phyloP scores from a whole-genome alignment of 2,329 filamentous ascomycete genomes.

The Emericellopsis atlantica region DNA sequence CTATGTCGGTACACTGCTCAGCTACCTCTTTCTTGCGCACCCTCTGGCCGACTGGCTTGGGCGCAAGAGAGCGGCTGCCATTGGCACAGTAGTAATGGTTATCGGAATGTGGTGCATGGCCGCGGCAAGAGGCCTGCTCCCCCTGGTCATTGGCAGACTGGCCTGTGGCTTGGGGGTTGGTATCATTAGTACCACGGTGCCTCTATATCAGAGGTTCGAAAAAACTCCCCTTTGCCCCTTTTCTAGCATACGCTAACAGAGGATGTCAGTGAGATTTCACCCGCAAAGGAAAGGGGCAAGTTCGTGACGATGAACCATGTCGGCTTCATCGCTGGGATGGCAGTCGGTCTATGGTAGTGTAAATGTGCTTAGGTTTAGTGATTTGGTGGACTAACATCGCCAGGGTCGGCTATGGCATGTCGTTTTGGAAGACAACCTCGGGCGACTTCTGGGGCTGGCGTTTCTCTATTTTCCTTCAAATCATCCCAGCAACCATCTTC shows the following conservation, averaged over 20 bases:
- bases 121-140: constrained; percentile 24
- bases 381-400: no score
- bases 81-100: constrained; percentile 30
- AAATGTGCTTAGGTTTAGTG: no score
- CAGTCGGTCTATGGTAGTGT: constrained; percentile 37
- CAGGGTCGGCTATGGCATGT: constrained; percentile 44
- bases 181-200: constrained; percentile 42
- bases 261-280: constrained; percentile 34
- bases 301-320: constrained; percentile 48
- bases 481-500: constrained; percentile 37
- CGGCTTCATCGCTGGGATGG: constrained; percentile 41
- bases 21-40: constrained; percentile 41
- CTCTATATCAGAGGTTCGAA: constrained; percentile 39
- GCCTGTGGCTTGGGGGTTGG: constrained; percentile 40
- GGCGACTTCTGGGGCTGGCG: constrained; percentile 40
- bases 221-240: constrained; percentile 1
- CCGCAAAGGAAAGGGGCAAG: constrained; percentile 36
- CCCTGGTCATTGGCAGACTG: constrained; percentile 38
- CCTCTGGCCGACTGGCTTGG: constrained; percentile 36
- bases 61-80: constrained; percentile 34
- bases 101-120: constrained; percentile 36
- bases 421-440: constrained; percentile 32
- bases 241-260: background rate
- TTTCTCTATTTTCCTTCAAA: constrained; percentile 35
- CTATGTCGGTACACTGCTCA: constrained; percentile 42